Percentiles rank a stretch among this genome's conserved stretches.
Conservation (phyloP, 495 filamentous ascomycete genomes). For the Hyaloscypha finlandica region DNA sequence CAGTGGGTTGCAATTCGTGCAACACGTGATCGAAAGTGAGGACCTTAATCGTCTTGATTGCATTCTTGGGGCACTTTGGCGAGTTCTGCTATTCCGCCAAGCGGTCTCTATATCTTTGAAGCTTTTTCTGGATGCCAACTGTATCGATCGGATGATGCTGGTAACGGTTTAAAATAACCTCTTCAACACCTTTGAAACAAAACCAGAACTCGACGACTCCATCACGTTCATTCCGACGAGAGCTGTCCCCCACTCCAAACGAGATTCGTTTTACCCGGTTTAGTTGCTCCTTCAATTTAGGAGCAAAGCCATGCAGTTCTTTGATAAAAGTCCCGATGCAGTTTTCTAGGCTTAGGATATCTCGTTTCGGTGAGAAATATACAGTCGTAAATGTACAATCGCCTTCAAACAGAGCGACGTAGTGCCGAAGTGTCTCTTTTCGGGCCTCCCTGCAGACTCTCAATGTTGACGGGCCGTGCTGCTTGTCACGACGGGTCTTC, state of each 20-base stretch:
- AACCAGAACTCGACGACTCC: too few species aligned
- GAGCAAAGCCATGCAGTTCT: not conserved
- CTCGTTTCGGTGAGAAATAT: not conserved
- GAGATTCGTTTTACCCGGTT: not conserved
- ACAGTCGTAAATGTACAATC: not conserved
- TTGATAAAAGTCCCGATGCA: not conserved
- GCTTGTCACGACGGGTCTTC: not conserved
- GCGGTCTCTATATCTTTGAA: too few species aligned
- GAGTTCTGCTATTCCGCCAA: too few species aligned
- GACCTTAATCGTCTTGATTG: too few species aligned
- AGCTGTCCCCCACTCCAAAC: not conserved
- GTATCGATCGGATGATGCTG: too few species aligned
- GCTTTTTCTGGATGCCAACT: too few species aligned
- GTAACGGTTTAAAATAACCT: too few species aligned
- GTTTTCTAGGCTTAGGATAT: not conserved
- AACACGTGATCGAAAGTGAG: too few species aligned
- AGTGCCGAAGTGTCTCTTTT: not conserved
- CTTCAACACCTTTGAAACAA: too few species aligned
- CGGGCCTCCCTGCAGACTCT: not conserved
- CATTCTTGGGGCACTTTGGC: too few species aligned
- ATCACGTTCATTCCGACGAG: too few species aligned
- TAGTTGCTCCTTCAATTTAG: not conserved
- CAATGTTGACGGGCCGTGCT: not conserved
- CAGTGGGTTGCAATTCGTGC: too few species aligned
- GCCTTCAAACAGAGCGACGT: not conserved